Conservation (phyloP, 2,329 filamentous ascomycete species). For the Colletotrichum destructivum region DNA sequence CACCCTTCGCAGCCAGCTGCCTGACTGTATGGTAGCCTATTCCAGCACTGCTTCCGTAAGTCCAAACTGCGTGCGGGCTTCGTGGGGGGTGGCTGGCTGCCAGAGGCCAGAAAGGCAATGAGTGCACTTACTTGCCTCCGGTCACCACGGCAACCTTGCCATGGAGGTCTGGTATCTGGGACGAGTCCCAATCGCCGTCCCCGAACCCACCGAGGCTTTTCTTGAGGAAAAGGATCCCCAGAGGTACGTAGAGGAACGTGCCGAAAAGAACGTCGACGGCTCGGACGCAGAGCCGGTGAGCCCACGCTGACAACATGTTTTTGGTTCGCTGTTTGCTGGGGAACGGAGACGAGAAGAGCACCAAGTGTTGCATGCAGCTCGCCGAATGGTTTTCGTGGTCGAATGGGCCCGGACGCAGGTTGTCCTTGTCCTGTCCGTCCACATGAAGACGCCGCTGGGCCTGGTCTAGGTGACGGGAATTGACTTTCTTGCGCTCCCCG, state of each 20-base stretch:
- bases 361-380: too few species aligned
- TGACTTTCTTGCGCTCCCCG: too few species aligned
- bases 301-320: too few species aligned
- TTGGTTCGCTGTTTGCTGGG: too few species aligned
- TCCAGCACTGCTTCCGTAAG: neutral
- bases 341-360: too few species aligned
- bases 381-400: too few species aligned
- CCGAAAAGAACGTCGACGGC: neutral
- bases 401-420: too few species aligned
- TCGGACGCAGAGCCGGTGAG: neutral
- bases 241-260: constrained; percentile 1
- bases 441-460: too few species aligned
- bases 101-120: neutral
- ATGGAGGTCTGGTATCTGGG: constrained; percentile 7
- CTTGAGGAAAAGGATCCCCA: constrained; percentile 9
- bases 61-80: neutral
- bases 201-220: neutral
- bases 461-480: too few species aligned
- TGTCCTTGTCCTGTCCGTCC: too few species aligned
- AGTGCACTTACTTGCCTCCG: constrained; percentile 2
- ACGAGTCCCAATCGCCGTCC: neutral
- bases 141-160: constrained; percentile 13
- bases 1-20: neutral
- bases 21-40: neutral
- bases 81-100: neutral